Percentiles rank a stretch among this genome's conserved stretches.
These are phyloP conservation scores for Blastomyces percursus DNA, from an alignment of 2,329 filamentous ascomycete genomes.

Conservation along the genomic window DNA sequence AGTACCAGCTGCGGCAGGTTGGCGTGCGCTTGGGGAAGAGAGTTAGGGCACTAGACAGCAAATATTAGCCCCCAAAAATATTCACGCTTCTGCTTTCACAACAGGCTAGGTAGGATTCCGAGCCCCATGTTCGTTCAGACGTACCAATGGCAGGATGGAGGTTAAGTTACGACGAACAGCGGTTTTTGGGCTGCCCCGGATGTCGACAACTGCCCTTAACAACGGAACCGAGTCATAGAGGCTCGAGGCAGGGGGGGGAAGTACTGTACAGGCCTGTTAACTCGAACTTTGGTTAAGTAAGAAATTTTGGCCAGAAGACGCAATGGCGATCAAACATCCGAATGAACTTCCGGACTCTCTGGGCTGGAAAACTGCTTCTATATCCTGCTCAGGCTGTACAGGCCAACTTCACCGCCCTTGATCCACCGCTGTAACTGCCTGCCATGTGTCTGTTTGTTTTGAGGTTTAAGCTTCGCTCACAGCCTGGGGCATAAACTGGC, in stretches of 20 bases:
- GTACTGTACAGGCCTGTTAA: background rate
- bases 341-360: background rate
- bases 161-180: background rate
- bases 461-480: background rate
- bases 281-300: background rate
- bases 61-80: background rate
- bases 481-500: slow-evolving; percentile 1
- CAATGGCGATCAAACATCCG: background rate
- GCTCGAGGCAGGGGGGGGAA: background rate
- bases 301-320: background rate
- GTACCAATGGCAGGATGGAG: background rate
- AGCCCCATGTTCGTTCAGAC: background rate
- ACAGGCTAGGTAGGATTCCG: background rate
- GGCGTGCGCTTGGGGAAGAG: background rate
- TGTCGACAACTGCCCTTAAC: background rate
- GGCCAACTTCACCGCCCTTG: background rate
- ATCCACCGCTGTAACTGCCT: background rate
- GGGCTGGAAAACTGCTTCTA: background rate
- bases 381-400: background rate
- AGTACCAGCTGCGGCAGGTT: background rate
- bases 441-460: background rate
- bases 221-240: background rate
- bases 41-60: background rate
- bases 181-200: background rate
- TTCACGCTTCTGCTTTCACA: background rate